Evolutionary conservation across 2,329 filamentous ascomycete species (phyloP), one percentile per base, ranked within the genome.

Genomic region (Apiospora marii): DNA sequence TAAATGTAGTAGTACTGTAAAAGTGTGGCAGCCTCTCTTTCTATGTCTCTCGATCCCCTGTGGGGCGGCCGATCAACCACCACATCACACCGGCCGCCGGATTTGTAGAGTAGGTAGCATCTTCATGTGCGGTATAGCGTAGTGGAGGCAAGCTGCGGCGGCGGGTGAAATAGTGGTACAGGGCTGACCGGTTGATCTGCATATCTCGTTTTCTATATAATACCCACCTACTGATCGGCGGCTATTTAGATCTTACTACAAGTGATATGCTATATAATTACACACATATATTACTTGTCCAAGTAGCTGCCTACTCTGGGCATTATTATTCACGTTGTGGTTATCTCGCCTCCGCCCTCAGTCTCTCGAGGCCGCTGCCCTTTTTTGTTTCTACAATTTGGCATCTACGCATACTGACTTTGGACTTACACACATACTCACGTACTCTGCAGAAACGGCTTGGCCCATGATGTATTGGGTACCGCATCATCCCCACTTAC

Each of bases 101-200:
- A 41, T 10, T 41, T 10, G 10, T 7, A 41, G 19, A 7, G 44
- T 44, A 44, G 8, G 16, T 49, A 22, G 46, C 19, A 49, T 49
- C 3, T 10, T n/a, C 2, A 2, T n/a, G 44, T 12, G 7, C 2
- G 8, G 8, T 49, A 19, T 5, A 10, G 46, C 8, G 19, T 22
- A 22, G 22, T 12, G 46, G 46, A 8, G 19, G 46, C n/a, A 49
- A 22, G n/a, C 7, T 7, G 51, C 27, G 24, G 27, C 27, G 27
- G 51, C 51, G 27, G 19, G 27, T 61, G 30, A 30, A 34, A 22
- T 16, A n/a, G n/a, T n/a, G n/a, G n/a, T n/a, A 34, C 53, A 61
- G 53, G 53, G 53, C 53, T 61, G 53, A 61, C 53, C 12, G 53
- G 34, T 34, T 37, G 53, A 61, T 61, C 30, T 61, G 34, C 27